phyloP scores from a whole-genome alignment of 2,329 filamentous ascomycete species.

The Fusarium sp. region DNA sequence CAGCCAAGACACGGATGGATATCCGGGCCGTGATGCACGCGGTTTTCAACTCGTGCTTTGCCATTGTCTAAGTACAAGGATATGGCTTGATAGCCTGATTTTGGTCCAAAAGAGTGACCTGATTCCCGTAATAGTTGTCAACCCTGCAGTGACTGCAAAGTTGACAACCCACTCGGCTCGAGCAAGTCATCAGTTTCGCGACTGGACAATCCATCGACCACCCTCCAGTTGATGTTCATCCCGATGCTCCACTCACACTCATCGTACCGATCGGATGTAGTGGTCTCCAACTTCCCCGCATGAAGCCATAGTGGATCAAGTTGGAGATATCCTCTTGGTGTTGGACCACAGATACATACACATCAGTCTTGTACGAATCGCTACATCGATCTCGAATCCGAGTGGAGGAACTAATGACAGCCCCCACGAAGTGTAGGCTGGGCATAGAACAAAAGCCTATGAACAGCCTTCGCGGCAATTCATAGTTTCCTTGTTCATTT shows the following conservation, averaged over 20 bases:
- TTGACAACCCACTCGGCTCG: constrained; percentile 10
- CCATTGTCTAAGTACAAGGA: constrained; percentile 55
- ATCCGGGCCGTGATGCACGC: constrained; percentile 60
- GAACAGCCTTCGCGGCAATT: constrained; percentile 22
- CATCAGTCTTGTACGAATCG: constrained; percentile 10
- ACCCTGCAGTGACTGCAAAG: not conserved
- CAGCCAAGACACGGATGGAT: constrained; percentile 54
- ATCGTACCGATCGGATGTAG: constrained; percentile 45
- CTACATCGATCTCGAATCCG: constrained; percentile 5
- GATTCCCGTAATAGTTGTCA: constrained; percentile 1
- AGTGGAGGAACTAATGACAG: constrained; percentile 17
- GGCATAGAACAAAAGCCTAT: constrained; percentile 19
- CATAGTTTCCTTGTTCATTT: constrained; percentile 7
- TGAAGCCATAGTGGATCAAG: constrained; percentile 23
- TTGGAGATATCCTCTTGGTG: constrained; percentile 7
- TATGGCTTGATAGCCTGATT: not conserved
- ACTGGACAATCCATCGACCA: constrained; percentile 15
- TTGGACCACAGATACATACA: constrained; percentile 2
- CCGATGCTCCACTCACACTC: constrained; percentile 43
- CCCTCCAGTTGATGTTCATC: constrained; percentile 30
- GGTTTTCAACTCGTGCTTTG: constrained; percentile 64
- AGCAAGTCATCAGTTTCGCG: constrained; percentile 11
- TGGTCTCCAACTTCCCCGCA: constrained; percentile 45
- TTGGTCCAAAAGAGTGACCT: not conserved
- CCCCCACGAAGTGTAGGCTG: constrained; percentile 21